Conservation (phyloP, 2,329 filamentous ascomycete genomes). For the Trichoderma endophyticum region DNA sequence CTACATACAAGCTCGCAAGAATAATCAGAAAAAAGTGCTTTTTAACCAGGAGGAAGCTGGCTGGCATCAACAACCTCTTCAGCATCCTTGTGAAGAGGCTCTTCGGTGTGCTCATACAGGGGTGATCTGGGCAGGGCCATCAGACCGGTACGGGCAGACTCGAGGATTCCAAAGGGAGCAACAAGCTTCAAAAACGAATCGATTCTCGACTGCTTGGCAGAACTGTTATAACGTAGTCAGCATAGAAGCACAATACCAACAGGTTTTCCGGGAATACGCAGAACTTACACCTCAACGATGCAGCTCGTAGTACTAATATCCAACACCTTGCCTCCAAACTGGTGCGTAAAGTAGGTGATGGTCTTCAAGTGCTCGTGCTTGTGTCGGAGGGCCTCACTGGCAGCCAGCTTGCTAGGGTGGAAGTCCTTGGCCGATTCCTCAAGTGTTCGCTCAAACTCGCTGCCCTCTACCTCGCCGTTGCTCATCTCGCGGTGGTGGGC, state of each 20-base stretch:
- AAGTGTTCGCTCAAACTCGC: slow-evolving; percentile 40
- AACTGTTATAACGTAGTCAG: slow-evolving; percentile 47
- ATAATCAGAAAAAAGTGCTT: neutral
- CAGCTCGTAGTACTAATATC: slow-evolving; percentile 99
- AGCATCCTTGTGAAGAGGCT: slow-evolving; percentile 73
- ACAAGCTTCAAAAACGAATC: slow-evolving; percentile 98
- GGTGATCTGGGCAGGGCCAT: slow-evolving; percentile 96
- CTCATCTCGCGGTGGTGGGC: slow-evolving; percentile 91
- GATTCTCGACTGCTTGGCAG: slow-evolving; percentile 88
- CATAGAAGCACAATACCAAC: slow-evolving; percentile 24
- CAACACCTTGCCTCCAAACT: slow-evolving; percentile 95
- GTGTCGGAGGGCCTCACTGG: slow-evolving; percentile 85
- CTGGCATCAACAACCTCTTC: slow-evolving; percentile 94
- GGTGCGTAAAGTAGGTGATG: slow-evolving; percentile 94
- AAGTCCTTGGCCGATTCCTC: slow-evolving; percentile 63
- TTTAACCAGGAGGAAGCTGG: slow-evolving; percentile 85
- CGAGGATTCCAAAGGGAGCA: slow-evolving; percentile 89
- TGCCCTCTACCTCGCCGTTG: slow-evolving; percentile 45
- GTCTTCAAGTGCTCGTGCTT: slow-evolving; percentile 97
- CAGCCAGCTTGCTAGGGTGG: slow-evolving; percentile 82
- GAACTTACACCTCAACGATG: slow-evolving; percentile 88
- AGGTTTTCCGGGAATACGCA: neutral
- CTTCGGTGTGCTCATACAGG: slow-evolving; percentile 69
- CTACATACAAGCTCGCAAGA: slow-evolving; percentile 5
- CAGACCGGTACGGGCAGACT: slow-evolving; percentile 90